Evolutionary conservation across 139 green algal genomes (phyloP), one percentile per base, ranked within the genome.

Genomic region (Yamagishiella unicocca): DNA sequence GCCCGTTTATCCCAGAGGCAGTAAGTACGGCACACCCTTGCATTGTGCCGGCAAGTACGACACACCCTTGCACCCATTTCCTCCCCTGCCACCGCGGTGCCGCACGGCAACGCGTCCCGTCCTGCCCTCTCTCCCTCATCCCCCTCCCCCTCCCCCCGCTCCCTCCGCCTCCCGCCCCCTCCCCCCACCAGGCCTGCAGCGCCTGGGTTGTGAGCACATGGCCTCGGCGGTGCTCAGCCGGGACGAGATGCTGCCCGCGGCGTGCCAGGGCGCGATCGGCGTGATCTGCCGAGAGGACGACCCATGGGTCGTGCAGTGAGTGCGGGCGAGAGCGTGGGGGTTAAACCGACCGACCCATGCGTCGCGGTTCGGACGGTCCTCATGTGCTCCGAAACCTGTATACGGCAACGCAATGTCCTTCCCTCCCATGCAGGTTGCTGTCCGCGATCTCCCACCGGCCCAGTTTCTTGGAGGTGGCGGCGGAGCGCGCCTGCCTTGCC

Each of bases 171-270:
- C 43, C 73, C 73, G 2, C 31, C 45, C 74, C 4, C 33, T 50
- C 12, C 19, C 74, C 37, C 42, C 33, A 4, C 12, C 62, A 86
- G 85, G 85, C 42, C 35, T 90, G 29, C 37, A 85, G 77, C 76
- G 85, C 0, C 66, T 90, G 66, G 76, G 76, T 24, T 17, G 43
- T n/a, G 37, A 74, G 85, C 19, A 73, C 7, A 2, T 73, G 4
- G 67, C 38, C 2, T 62, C 50, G 9, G 0, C 27, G 2, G 85
- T 90, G 19, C 67, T 90, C 7, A 53, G 43, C 37, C 35, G 24
- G 45, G 33, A 74, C 6, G 77, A 87, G 33, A 85, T 90, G 85
- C 76, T 90, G 64, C 85, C 85, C 27, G 85, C 85, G 19, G 85
- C 85, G 21, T 90, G 85, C 37, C 85, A 90, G 76, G 85, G 85